Base-by-base conservation (phyloP, 75 land plant species). In the Gnetum montanum region DNA sequence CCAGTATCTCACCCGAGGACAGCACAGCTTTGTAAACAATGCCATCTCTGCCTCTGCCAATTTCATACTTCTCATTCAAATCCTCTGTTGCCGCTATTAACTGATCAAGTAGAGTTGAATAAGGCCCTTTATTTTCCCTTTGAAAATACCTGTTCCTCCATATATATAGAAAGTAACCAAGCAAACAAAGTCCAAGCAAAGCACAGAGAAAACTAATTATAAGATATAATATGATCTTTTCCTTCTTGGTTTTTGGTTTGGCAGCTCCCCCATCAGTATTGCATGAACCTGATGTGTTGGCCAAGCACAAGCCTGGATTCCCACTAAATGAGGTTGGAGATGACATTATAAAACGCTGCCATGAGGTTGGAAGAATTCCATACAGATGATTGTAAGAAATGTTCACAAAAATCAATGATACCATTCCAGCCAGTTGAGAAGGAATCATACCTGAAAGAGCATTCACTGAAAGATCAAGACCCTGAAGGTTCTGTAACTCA, bases 401-500 rank as follows among this genome's bases (percentile, higher is more conserved):
- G 49, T 70, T 64, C 43, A 70, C 48, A 45, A 38, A 56, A 4
- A 61, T 53, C 35, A 75, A 63, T 33, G 74, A 65, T 18, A 44
- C 4, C 83, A 79, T 74, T 33, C 34, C 55, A 33, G 28, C 50
- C 48, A 79, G 34, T 11, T 34, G 18, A 10, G 61, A 22, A 30
- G 78, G 83, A 40, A 74, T 61, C 27, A 36, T 46, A 29, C 83
- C 78, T 29, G 65, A 53, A 16, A 74, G 67, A 34, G 27, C 27
- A 71, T 79, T 79, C 57, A 65, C 52, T 36, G 83, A 79, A 7
- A 74, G 67, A 49, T 79, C 71, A 25, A 79, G 65, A 34, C 44
- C 38, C 13, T 61, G 55, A 19, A 74, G 48, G 59, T 68, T 63
- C 63, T 61, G 59, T 27, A 80, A 47, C n/a, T 71, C 56, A 22